Evolutionary conservation across 768 basidiomycete genomes (phyloP), one percentile per base, ranked within the genome.

Genomic region (Russula lepida): DNA sequence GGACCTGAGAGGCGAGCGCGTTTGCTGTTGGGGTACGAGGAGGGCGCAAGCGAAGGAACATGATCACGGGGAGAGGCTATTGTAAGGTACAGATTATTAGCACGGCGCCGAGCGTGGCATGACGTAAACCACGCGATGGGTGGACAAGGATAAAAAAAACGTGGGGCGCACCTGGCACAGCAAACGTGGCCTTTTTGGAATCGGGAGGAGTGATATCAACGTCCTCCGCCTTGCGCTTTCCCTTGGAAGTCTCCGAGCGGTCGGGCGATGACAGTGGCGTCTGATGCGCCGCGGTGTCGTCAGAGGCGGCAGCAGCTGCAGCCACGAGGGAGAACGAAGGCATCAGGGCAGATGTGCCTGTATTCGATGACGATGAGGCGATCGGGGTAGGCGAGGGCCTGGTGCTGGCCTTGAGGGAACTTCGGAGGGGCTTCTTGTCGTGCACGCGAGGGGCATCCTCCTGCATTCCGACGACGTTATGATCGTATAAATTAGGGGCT

Each of bases 181-280:
- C 84, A 69, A 88, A 89, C 6, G 84, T 88, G 41, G 87, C 75
- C 53, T 74, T 78, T 78, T 81, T 60, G 2, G 76, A 80, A 68
- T 86, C 85, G 7, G 86, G 84, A 35, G 86, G 85, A 3, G 87
- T 86, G 33, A 79, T 74, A 62, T 84, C 85, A n/a, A 83, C 75
- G 65, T 88, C 87, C 47, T 86, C 85, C 6, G 85, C 86, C 69
- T 89, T 89, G 62, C 88, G 76, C 71, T 89, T 89, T 7, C 84
- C 84, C 66, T 77, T 81, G 35, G 72, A 69, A 60, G 70, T 72
- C 59, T 77, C 72, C 56, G 73, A 71, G 3, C 66, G 60, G 44
- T 66, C 66, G 30, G 55, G 60, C 3, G 60, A 57, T 0, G 54
- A 51, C 1, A 62, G 33, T 62, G 74, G 57, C 3, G 61, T 63